Evolutionary conservation across 192 early-diverging fungal species (phyloP).

Genomic region (Linderina pennispora): DNA sequence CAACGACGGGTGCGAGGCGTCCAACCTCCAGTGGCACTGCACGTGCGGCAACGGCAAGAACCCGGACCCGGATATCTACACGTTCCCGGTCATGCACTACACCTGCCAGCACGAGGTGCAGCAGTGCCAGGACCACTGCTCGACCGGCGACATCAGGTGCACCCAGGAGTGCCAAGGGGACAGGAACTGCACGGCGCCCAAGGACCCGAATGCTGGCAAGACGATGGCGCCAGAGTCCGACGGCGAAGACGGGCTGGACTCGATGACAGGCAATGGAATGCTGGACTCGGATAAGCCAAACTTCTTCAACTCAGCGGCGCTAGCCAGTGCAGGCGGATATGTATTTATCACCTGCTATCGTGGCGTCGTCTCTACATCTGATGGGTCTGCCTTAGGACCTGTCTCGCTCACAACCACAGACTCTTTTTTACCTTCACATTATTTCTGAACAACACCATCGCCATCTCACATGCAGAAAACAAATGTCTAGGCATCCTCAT

Average conservation of each 20-base stretch:
- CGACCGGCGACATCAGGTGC: conserved; percentile 46
- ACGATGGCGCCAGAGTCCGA: conserved; percentile 23
- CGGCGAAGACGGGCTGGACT: conserved; percentile 32
- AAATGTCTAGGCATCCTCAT: no score
- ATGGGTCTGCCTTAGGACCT: conserved; percentile 14
- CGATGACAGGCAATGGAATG: conserved; percentile 1
- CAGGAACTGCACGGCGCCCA: conserved; percentile 46
- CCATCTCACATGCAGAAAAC: no score
- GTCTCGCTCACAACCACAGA: not conserved
- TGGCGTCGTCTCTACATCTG: conserved; percentile 34
- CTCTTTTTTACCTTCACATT: not conserved
- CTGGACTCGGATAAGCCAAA: conserved; percentile 36
- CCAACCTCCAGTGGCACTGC: conserved; percentile 41
- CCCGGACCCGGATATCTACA: conserved; percentile 44
- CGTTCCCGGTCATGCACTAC: conserved; percentile 49
- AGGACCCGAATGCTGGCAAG: conserved; percentile 44
- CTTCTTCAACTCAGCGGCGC: conserved; percentile 37
- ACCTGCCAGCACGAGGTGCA: conserved; percentile 41
- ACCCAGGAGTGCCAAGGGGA: conserved; percentile 47
- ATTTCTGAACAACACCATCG: not conserved
- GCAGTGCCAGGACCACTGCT: conserved; percentile 48
- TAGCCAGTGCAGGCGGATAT: conserved; percentile 26
- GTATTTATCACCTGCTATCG: conserved; percentile 24
- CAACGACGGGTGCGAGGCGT: conserved; percentile 42
- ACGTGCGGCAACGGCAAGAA: conserved; percentile 47